Percentiles rank a stretch among this genome's conserved stretches.
phyloP scores from a whole-genome alignment of 2,329 filamentous ascomycete genomes.

The Diaporthe nobilis region DNA sequence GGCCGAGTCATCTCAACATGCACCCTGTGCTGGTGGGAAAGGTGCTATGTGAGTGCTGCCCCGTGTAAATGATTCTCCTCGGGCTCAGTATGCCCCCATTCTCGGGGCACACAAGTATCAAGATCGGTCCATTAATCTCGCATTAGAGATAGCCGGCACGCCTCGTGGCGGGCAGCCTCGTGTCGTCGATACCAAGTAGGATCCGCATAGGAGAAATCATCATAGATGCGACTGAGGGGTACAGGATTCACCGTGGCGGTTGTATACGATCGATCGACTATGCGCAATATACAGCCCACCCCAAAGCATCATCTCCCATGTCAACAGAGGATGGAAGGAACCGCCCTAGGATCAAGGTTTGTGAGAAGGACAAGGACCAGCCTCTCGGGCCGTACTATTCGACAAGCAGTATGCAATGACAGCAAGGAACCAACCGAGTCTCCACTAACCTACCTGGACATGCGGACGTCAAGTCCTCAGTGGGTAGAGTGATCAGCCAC shows the following conservation, averaged over 20 bases:
- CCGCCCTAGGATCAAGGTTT: slow-evolving; percentile 1
- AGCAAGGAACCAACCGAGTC: background rate
- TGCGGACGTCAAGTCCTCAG: background rate
- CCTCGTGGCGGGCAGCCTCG: slow-evolving; percentile 5
- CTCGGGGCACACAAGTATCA: slow-evolving; percentile 13
- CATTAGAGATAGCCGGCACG: background rate
- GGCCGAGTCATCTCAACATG: background rate
- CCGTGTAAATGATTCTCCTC: slow-evolving; percentile 14
- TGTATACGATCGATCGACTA: background rate
- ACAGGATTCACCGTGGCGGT: background rate
- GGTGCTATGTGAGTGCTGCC: background rate
- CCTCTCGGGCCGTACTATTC: slow-evolving; percentile 13
- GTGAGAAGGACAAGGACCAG: slow-evolving; percentile 20
- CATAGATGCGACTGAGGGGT: slow-evolving; percentile 3
- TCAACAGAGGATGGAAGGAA: background rate
- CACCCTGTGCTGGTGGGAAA: background rate
- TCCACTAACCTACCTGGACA: slow-evolving; percentile 13
- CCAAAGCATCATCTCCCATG: background rate
- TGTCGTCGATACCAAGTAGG: background rate
- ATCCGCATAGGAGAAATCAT: background rate
- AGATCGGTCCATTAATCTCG: slow-evolving; percentile 22
- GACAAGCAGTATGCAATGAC: background rate
- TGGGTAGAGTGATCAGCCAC: slow-evolving; percentile 10
- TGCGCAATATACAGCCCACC: background rate
- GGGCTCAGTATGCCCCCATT: slow-evolving; percentile 1